Conservation (phyloP, 129 eudicot genomes). For the Deinandra increscens region DNA sequence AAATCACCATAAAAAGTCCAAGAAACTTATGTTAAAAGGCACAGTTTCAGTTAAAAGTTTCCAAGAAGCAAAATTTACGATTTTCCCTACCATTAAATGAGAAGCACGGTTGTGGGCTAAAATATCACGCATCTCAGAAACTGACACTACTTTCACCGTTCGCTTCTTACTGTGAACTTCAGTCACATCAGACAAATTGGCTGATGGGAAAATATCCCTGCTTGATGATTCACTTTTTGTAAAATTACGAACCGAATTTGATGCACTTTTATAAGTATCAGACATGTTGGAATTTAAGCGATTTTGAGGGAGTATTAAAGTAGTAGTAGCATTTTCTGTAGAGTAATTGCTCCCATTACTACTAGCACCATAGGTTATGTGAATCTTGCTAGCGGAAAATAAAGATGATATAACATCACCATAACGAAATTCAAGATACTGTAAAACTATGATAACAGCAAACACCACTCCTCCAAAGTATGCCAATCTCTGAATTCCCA, state of each 20-base stretch:
- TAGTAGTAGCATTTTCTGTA: background rate
- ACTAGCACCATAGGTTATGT: background rate
- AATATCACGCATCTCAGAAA: slow-evolving; percentile 48
- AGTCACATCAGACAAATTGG: slow-evolving; percentile 10
- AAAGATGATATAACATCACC: slow-evolving; percentile 40
- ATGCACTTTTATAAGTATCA: background rate
- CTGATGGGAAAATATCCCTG: slow-evolving; percentile 3
- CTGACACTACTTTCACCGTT: slow-evolving; percentile 25
- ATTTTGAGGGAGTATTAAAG: slow-evolving; percentile 10
- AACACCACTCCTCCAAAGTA: slow-evolving; percentile 35
- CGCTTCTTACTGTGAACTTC: slow-evolving; percentile 27
- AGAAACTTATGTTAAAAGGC: background rate
- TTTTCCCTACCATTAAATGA: slow-evolving; percentile 34
- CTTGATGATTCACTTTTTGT: slow-evolving; percentile 5
- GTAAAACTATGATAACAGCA: slow-evolving; percentile 31
- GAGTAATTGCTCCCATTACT: background rate
- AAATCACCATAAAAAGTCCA: background rate
- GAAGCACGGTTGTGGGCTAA: slow-evolving; percentile 35
- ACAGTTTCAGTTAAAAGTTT: background rate
- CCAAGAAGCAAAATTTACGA: background rate
- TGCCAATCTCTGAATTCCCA: slow-evolving; percentile 26
- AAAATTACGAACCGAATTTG: background rate
- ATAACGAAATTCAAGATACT: slow-evolving; percentile 46
- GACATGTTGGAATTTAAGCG: slow-evolving; percentile 9
- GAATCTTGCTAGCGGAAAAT: slow-evolving; percentile 32